Percentiles rank a stretch among this genome's conserved stretches.
Evolutionary conservation across 2,329 filamentous ascomycete species (phyloP).

Genomic region (Lasiodiplodia theobromae): DNA sequence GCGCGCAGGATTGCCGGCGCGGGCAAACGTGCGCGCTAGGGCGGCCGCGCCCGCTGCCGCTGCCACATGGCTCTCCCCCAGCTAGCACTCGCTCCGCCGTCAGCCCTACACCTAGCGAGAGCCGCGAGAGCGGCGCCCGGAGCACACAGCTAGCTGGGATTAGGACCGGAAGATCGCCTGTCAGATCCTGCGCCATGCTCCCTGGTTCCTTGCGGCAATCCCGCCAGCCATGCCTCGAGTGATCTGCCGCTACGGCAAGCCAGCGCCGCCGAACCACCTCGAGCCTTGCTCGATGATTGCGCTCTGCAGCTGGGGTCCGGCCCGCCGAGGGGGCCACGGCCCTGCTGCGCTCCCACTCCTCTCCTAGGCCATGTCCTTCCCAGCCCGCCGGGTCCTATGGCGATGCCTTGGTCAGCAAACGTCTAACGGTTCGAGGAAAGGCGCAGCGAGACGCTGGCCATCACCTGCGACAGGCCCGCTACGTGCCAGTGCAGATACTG

Average conservation of each 20-base stretch:
- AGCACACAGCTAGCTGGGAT: conserved; percentile 28
- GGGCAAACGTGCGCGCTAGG: conserved; percentile 19
- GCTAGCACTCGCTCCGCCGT: neutral
- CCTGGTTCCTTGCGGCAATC: conserved; percentile 26
- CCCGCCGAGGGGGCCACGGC: conserved; percentile 10
- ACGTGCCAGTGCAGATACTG: conserved; percentile 17
- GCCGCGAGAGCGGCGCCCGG: conserved; percentile 17
- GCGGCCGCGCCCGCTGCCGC: conserved; percentile 15
- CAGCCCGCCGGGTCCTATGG: conserved; percentile 10
- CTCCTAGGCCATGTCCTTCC: neutral
- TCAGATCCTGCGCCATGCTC: conserved; percentile 24
- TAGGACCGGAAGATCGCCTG: conserved; percentile 23
- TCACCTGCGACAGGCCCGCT: neutral
- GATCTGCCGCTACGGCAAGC: conserved; percentile 28
- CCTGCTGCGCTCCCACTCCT: conserved; percentile 17
- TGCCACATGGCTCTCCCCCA: conserved; percentile 7
- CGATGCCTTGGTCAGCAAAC: conserved; percentile 2
- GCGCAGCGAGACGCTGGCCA: conserved; percentile 14
- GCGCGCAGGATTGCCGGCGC: conserved; percentile 14
- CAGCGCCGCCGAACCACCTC: conserved; percentile 26
- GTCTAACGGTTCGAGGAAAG: conserved; percentile 27
- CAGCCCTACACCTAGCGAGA: conserved; percentile 26
- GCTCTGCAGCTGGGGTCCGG: conserved; percentile 21
- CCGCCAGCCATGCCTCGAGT: conserved; percentile 19
- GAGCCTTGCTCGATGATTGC: conserved; percentile 23